phyloP scores from a whole-genome alignment of 257 asterid genomes.

The Pogostemon cablin region DNA sequence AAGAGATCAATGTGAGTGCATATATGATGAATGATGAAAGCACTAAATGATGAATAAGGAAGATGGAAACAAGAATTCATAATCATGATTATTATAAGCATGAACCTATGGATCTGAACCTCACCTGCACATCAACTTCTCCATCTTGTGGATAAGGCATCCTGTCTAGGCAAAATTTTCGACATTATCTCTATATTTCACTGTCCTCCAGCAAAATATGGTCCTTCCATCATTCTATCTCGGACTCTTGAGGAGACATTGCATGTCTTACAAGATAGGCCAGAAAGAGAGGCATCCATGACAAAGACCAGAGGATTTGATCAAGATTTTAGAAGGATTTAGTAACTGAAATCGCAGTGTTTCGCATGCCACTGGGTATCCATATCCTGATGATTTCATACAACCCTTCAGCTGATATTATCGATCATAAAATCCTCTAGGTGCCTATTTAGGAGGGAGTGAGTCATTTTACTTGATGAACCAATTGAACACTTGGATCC shows the following conservation, averaged over 20 bases:
- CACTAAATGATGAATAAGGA: background rate
- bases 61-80: background rate
- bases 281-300: constrained; percentile 12
- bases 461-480: constrained; percentile 3
- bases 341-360: constrained; percentile 18
- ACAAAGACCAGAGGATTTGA: background rate
- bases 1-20: background rate
- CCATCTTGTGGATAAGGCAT: too few relatives aligned
- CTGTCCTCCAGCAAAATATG: too few relatives aligned
- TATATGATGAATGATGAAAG: background rate
- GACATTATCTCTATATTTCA: too few relatives aligned
- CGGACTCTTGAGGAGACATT: constrained; percentile 24
- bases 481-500: constrained; percentile 18
- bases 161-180: too few relatives aligned
- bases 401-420: constrained; percentile 19
- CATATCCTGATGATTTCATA: constrained; percentile 14
- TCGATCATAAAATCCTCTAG: background rate
- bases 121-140: constrained; percentile 23
- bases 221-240: constrained; percentile 30
- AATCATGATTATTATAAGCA: constrained; percentile 5
- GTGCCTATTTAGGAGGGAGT: background rate
- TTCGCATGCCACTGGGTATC: constrained; percentile 8
- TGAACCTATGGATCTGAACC: constrained; percentile 7
- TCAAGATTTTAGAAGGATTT: constrained; percentile 10
- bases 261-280: constrained; percentile 14